Conservation (phyloP, 192 early-diverging fungal species). For the Backusella macrospora region DNA sequence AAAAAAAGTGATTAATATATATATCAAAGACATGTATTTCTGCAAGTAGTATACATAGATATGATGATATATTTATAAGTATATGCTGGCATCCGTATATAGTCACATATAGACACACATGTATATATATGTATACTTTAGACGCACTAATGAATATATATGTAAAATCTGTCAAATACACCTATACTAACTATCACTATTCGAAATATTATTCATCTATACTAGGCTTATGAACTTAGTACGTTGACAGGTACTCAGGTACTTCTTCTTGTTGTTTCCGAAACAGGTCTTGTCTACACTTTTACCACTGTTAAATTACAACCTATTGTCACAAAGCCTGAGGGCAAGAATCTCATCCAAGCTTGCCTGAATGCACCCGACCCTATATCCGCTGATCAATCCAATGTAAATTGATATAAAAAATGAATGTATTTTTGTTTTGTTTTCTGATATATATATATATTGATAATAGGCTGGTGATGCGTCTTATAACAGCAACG, state of each 20-base stretch:
- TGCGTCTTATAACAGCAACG: background rate
- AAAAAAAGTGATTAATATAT: background rate
- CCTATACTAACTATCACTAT: slow-evolving; percentile 14
- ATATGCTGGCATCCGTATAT: too few species aligned
- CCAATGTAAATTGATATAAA: background rate
- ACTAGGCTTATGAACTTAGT: slow-evolving; percentile 85
- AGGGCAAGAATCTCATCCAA: slow-evolving; percentile 94
- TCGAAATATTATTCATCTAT: background rate
- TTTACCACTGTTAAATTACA: slow-evolving; percentile 94
- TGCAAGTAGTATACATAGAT: background rate
- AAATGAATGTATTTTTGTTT: background rate
- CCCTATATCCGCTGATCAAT: background rate
- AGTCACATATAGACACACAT: too few species aligned
- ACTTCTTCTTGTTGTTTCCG: slow-evolving; percentile 88
- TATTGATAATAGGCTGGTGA: background rate
- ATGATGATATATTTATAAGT: too few species aligned
- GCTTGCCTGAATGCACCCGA: slow-evolving; percentile 91
- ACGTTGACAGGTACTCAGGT: slow-evolving; percentile 96
- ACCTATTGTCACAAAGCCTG: slow-evolving; percentile 87
- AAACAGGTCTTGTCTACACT: slow-evolving; percentile 94
- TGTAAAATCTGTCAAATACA: background rate
- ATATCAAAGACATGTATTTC: background rate
- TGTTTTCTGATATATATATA: slow-evolving; percentile 7
- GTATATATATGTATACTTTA: too few species aligned
- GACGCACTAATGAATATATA: background rate